Evolutionary conservation across 2,329 filamentous ascomycete genomes (phyloP), one percentile per base, ranked within the genome.

Genomic region (Hymenoscyphus repandus): DNA sequence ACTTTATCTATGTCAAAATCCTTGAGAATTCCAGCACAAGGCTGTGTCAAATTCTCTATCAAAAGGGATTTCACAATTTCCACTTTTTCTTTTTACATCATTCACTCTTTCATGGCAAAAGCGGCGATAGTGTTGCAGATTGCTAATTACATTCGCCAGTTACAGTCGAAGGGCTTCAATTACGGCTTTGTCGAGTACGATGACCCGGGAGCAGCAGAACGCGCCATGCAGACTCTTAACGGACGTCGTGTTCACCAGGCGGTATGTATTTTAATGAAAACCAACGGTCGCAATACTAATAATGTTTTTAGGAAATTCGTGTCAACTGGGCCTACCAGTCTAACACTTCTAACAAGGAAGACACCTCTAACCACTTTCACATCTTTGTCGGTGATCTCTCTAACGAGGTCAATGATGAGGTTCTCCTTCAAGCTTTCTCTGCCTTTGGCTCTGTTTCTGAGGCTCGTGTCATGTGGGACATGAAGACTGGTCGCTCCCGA

Each of bases 281-380:
- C 43, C 37, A 11, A 40, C n/a, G 32, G 30, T 27, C 27, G 52
- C 53, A 54, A 57, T 56, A 51, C 64, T 69, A 48, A 70, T 60
- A 47, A 9, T 34, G 2, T 17, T 43, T 47, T 52, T 67, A 96
- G 90, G 93, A 99, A 78, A 99, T 99, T 57, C 89, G 91, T 50
- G 93, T 99, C 65, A 99, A 99, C 76, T 99, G 93, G 93, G 93
- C 93, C 18, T 99, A 99, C 66, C 93, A 99, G 75, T 93, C 92
- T 60, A 99, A 95, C 77, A 92, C 82, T 51, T 77, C 82, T 27
- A 93, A 82, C 76, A 99, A 97, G 74, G 93, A 99, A 71, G 93
- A 99, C 66, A 99, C 93, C 1, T 96, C 92, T 6, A 89, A 91
- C 70, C 93, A 99, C 69, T 99, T 96, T 75, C 93, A 99, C 71